Evolutionary conservation across 2,329 filamentous ascomycete species (phyloP).

Genomic region (Fusarium guadeloupense): DNA sequence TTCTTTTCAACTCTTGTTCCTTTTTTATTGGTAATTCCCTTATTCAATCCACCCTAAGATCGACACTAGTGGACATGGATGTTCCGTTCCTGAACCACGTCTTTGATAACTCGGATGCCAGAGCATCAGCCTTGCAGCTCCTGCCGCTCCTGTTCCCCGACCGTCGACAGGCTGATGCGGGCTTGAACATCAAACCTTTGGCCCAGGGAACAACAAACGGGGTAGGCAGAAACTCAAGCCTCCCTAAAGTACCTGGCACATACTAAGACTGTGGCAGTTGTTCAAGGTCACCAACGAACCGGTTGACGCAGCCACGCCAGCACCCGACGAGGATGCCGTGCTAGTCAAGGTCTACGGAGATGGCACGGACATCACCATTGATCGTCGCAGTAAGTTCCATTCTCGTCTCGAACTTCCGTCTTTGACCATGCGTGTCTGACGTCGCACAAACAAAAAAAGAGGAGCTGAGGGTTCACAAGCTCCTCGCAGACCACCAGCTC

Average conservation of each 20-base stretch:
- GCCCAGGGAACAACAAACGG: constrained; percentile 36
- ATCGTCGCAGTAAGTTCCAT: constrained; percentile 29
- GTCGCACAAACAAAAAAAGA: constrained; percentile 18
- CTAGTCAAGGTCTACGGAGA: constrained; percentile 38
- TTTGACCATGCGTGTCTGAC: constrained; percentile 23
- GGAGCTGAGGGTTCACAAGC: constrained; percentile 33
- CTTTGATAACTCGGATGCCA: constrained; percentile 24
- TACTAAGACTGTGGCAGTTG: constrained; percentile 22
- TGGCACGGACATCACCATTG: constrained; percentile 36
- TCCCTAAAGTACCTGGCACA: not conserved
- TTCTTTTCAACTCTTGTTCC: not conserved
- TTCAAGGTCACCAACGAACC: constrained; percentile 24
- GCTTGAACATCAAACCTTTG: constrained; percentile 16
- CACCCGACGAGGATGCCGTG: constrained; percentile 1
- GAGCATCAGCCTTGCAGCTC: constrained; percentile 19
- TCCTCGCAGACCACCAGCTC: constrained; percentile 27
- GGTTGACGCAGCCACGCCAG: not conserved
- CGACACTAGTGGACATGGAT: constrained; percentile 11
- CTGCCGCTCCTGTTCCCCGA: constrained; percentile 21
- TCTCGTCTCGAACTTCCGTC: constrained; percentile 4
- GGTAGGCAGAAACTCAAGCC: constrained; percentile 10
- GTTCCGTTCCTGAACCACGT: constrained; percentile 23
- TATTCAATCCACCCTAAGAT: not conserved
- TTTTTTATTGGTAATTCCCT: not conserved
- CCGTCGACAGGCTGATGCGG: not conserved